A percentile compares a stretch with the other conserved stretches of the same genome.
Conservation (phyloP, 2,329 filamentous ascomycete genomes). For the Phialophora expanda region DNA sequence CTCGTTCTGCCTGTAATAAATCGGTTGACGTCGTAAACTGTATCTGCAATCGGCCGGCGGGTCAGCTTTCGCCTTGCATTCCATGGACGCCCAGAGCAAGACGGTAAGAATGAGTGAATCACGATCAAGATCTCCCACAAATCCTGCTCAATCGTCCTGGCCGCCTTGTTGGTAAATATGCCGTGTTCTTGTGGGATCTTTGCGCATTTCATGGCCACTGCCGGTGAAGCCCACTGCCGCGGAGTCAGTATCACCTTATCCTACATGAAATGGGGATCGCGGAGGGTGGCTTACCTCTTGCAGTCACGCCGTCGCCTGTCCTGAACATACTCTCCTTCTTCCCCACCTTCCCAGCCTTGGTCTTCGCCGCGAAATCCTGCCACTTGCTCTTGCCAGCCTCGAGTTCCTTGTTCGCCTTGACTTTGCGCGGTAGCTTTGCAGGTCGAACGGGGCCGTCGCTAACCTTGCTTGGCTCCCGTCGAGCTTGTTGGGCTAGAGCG, state of each 20-base stretch:
- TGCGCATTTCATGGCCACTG: conserved; percentile 93
- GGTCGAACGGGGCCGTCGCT: conserved; percentile 64
- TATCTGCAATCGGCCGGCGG: conserved; percentile 31
- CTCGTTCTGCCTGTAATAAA: conserved; percentile 6
- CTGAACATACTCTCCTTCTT: conserved; percentile 98
- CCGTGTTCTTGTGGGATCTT: conserved; percentile 79
- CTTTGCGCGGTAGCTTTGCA: conserved; percentile 72
- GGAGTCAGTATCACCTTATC: conserved; percentile 39
- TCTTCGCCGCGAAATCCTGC: conserved; percentile 87
- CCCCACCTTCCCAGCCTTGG: conserved; percentile 63
- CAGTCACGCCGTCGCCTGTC: conserved; percentile 83
- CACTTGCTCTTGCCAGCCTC: conserved; percentile 91
- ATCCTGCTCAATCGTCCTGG: conserved; percentile 49
- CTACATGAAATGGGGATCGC: conserved; percentile 25
- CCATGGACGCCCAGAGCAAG: conserved; percentile 28
- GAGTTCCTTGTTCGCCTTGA: conserved; percentile 89
- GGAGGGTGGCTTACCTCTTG: conserved; percentile 71
- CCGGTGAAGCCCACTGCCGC: conserved; percentile 88
- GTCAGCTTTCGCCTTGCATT: conserved; percentile 31
- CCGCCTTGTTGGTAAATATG: conserved; percentile 84
- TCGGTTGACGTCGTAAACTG: conserved; percentile 5
- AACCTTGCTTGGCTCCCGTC: conserved; percentile 67
- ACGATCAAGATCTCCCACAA: background rate
- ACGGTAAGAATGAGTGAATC: conserved; percentile 20
- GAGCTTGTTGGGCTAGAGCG: conserved; percentile 67